Conservation (phyloP, 495 filamentous ascomycete species). For the Trichocladium uniseriatum region DNA sequence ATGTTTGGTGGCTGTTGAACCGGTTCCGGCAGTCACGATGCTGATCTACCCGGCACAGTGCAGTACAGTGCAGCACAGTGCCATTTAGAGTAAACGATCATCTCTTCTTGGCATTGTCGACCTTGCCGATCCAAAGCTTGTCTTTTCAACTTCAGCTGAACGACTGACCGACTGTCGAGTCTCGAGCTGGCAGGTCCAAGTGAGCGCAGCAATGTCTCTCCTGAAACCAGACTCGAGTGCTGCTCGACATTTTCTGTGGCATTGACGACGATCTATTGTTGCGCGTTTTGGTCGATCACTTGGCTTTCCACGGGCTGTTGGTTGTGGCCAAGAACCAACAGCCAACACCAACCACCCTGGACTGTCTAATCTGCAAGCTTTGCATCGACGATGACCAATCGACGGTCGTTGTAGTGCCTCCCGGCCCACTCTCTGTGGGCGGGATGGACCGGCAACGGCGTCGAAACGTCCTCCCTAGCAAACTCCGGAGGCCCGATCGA, state of each 20-base stretch:
- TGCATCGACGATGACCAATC: slow-evolving; percentile 4
- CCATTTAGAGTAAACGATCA: too few relatives aligned
- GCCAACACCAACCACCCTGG: slow-evolving; percentile 2
- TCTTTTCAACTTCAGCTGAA: neutral
- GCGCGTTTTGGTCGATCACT: too few relatives aligned
- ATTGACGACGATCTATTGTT: too few relatives aligned
- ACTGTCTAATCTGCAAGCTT: neutral
- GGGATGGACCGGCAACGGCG: neutral
- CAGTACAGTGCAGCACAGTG: too few relatives aligned
- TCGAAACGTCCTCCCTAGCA: too few relatives aligned
- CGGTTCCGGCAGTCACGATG: neutral
- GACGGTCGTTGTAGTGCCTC: neutral
- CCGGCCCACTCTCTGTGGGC: neutral
- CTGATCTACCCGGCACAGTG: neutral
- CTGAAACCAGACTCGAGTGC: too few relatives aligned
- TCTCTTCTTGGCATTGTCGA: too few relatives aligned
- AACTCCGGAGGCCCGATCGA: too few relatives aligned
- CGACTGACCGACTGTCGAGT: too few relatives aligned
- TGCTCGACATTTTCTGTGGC: too few relatives aligned
- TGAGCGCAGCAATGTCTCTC: too few relatives aligned
- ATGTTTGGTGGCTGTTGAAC: neutral
- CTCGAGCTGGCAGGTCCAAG: too few relatives aligned
- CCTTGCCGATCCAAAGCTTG: neutral
- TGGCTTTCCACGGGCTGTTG: neutral
- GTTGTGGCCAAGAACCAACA: slow-evolving; percentile 1